A percentile compares a stretch with the other conserved stretches of the same genome.
Conservation (phyloP, 2,329 filamentous ascomycete genomes). For the Aspergillus glaucus region DNA sequence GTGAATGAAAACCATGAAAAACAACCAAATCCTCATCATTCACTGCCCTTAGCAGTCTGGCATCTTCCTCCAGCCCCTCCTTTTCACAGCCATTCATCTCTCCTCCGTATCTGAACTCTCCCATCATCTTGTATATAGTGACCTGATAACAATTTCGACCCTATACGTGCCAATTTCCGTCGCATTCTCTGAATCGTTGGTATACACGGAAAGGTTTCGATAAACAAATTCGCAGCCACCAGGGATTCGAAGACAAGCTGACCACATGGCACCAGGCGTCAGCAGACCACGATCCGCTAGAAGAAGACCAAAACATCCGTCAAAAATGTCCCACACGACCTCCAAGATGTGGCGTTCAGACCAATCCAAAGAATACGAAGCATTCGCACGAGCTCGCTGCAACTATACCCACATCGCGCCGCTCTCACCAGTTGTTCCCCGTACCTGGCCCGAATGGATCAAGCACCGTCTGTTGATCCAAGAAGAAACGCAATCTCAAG, state of each 20-base stretch:
- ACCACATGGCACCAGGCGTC: neutral
- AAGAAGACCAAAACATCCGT: neutral
- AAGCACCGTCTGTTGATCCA: conserved; percentile 11
- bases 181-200: neutral
- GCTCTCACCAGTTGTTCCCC: conserved; percentile 21
- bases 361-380: conserved; percentile 19
- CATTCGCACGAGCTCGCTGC: conserved; percentile 16
- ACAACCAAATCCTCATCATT: neutral
- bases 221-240: neutral
- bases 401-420: conserved; percentile 17
- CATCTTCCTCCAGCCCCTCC: no score
- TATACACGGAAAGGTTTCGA: neutral
- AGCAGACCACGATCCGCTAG: no score
- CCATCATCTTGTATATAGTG: no score
- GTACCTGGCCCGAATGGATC: conserved; percentile 18
- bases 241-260: neutral
- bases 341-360: conserved; percentile 25
- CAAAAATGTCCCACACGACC: conserved; percentile 5
- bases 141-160: no score
- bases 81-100: no score
- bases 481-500: conserved; percentile 8
- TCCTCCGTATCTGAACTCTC: no score
- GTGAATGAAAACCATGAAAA: no score
- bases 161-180: neutral
- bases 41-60: neutral